Evolutionary conservation across 1,284 basidiomycete species (phyloP).

Genomic region (Ganoderma sinense): DNA sequence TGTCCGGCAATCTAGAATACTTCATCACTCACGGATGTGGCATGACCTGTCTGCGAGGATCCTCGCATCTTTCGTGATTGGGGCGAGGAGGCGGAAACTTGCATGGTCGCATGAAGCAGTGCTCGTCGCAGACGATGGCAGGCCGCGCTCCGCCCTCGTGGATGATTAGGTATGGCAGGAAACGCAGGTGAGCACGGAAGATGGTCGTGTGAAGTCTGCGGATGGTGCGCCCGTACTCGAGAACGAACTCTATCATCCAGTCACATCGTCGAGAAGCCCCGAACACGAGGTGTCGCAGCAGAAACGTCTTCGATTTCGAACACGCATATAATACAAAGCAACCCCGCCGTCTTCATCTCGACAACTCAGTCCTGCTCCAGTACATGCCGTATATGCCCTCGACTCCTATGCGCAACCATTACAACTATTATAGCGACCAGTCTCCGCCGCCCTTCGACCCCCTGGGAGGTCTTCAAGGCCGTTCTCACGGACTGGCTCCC

Average conservation of each 20-base stretch:
- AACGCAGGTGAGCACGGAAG: background rate
- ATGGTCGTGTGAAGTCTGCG: conserved; percentile 3
- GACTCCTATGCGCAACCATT: background rate
- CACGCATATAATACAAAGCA: background rate
- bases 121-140: background rate
- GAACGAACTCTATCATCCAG: background rate
- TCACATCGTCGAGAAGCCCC: background rate
- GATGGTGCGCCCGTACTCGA: background rate
- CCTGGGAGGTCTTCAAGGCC: background rate
- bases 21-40: background rate
- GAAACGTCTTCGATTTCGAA: background rate
- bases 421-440: background rate
- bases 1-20: background rate
- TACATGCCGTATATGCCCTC: background rate
- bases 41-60: background rate
- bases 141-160: background rate
- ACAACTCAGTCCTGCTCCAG: background rate
- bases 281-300: background rate
- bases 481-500: background rate
- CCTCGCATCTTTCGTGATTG: background rate
- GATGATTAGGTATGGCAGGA: background rate
- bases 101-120: background rate
- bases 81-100: background rate
- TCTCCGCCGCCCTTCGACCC: background rate
- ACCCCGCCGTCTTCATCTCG: background rate